Conservation (phyloP, 2,329 filamentous ascomycete genomes). For the Fusarium equiseti region DNA sequence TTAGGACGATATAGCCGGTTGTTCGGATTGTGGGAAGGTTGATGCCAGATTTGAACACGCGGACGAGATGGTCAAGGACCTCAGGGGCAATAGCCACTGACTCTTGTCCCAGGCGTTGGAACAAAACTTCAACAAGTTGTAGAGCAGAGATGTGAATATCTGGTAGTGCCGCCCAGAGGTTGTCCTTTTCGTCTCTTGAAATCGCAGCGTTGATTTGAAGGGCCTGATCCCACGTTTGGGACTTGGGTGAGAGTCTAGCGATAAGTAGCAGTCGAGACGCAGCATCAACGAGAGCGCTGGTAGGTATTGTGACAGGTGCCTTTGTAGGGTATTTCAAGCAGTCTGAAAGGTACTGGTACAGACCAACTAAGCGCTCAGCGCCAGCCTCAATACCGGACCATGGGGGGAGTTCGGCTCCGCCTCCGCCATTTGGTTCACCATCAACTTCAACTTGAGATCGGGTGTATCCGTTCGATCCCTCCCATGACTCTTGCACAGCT, state of each 20-base stretch:
- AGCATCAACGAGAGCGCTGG: constrained; percentile 77
- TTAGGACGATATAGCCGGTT: constrained; percentile 70
- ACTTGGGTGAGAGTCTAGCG: constrained; percentile 62
- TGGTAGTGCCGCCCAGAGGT: constrained; percentile 79
- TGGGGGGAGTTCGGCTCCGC: constrained; percentile 66
- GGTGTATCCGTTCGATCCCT: constrained; percentile 69
- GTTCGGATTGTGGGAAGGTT: constrained; percentile 67
- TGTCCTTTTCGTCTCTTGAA: constrained; percentile 83
- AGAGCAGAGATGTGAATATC: constrained; percentile 80
- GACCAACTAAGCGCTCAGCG: constrained; percentile 73
- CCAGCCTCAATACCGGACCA: constrained; percentile 85
- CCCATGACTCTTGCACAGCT: constrained; percentile 84
- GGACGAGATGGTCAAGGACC: constrained; percentile 77
- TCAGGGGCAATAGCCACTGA: constrained; percentile 71
- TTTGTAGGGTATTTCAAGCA: constrained; percentile 75
- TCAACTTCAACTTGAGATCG: constrained; percentile 59
- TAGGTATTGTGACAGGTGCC: constrained; percentile 72
- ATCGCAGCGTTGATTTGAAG: constrained; percentile 79
- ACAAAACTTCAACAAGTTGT: constrained; percentile 68
- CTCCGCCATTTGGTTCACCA: constrained; percentile 61
- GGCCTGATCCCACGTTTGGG: constrained; percentile 61
- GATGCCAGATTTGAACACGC: constrained; percentile 74
- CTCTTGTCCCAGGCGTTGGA: constrained; percentile 68
- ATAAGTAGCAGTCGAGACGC: constrained; percentile 78
- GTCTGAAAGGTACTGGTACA: constrained; percentile 74